Base-by-base conservation (phyloP, 768 basidiomycete species). In the Bullera alba region DNA sequence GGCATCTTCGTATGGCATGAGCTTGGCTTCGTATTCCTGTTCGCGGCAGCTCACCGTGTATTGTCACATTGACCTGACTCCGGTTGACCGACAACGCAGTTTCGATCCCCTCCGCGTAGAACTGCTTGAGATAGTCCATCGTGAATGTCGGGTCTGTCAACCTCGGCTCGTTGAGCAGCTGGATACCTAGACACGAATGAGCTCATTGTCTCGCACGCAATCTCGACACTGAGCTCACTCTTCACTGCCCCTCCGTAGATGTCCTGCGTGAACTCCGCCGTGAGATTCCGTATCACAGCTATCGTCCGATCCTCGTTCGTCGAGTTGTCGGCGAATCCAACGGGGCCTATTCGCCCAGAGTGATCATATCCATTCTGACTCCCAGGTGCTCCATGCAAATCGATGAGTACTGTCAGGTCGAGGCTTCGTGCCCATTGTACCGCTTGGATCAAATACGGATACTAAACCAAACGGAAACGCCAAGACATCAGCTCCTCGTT, bases 311-410 rank as follows among this genome's bases (percentile, higher is more conserved):
- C 64, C 17, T 25, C 6, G 34, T 66, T 66, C 1, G 57, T 55
- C 3, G 54, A 49, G 39, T 66, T 66, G 25, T 54, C 45, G 21
- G 44, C 42, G 41, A 66, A 66, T 5, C 43, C 22, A 5, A 62
- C 61, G 14, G 45, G 48, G 2, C 64, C 64, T 1, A 57, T 63
- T 26, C 60, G 42, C 0, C 59, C 67, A 45, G 67, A 68, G 44
- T 71, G 66, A 36, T 71, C 69, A 38, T 69, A 63, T 6, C 68
- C 69, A 42, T 71, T 71, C 50, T 71, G 70, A 5, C 58, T 57
- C 14, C 63, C 61, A 2, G 70, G 70, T 14, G 61, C 67, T 22
- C 70, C 70, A 42, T 71, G 70, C 7, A 70, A 48, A 46, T 66
- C 66, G 14, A 70, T 48, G 21, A 63, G 49, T 16, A 63, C 59